Evolutionary conservation across 2,329 filamentous ascomycete genomes (phyloP).

Genomic region (Ilyonectria destructans): DNA sequence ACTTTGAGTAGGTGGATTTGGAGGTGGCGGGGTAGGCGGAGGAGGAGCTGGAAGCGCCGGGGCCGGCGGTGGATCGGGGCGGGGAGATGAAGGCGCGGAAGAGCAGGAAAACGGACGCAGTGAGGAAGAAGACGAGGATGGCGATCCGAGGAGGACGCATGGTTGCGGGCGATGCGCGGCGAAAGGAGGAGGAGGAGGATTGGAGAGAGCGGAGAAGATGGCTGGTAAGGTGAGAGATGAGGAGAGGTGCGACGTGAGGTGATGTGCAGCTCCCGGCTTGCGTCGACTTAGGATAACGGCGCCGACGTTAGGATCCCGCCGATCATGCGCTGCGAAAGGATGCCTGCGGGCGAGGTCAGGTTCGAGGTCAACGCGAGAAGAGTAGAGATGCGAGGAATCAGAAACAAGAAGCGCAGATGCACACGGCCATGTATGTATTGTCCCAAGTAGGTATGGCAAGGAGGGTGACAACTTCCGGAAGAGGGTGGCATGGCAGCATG

Average conservation of each 20-base stretch:
- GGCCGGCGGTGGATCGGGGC: slow-evolving; percentile 46
- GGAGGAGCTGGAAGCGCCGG: slow-evolving; percentile 34
- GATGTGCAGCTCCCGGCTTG: slow-evolving; percentile 29
- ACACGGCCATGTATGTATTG: background rate
- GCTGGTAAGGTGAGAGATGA: slow-evolving; percentile 31
- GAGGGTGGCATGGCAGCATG: background rate
- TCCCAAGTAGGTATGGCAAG: background rate
- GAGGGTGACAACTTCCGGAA: background rate
- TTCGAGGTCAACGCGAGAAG: slow-evolving; percentile 8
- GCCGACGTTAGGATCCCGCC: slow-evolving; percentile 7
- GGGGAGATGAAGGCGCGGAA: slow-evolving; percentile 67
- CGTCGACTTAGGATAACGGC: slow-evolving; percentile 19
- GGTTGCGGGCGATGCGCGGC: slow-evolving; percentile 4
- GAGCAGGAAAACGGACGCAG: slow-evolving; percentile 69
- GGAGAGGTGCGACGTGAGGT: slow-evolving; percentile 43
- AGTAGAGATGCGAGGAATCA: slow-evolving; percentile 28
- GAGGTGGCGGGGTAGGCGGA: slow-evolving; percentile 49
- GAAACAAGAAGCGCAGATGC: slow-evolving; percentile 21
- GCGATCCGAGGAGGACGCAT: slow-evolving; percentile 41
- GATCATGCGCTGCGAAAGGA: slow-evolving; percentile 22
- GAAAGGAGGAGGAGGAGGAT: slow-evolving; percentile 2
- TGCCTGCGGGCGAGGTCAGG: slow-evolving; percentile 10
- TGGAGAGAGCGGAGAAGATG: slow-evolving; percentile 18
- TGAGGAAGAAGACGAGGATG: slow-evolving; percentile 69
- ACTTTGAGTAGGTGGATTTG: slow-evolving; percentile 32